These are phyloP conservation scores for Cornus controversa DNA, from an alignment of 148 eudicot genomes.

Conservation along the genomic window DNA sequence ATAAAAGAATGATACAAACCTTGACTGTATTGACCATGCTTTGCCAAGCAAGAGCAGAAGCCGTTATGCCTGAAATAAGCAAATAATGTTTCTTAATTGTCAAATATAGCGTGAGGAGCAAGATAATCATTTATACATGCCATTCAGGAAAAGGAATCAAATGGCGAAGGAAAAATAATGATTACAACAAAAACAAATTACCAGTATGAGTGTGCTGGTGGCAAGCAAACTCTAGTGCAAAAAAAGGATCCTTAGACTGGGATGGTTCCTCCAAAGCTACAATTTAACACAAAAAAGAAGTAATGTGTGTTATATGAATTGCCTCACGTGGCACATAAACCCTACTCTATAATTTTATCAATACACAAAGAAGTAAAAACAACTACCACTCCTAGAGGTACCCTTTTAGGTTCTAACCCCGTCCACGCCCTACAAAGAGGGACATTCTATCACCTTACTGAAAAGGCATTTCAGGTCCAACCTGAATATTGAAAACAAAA, in stretches of 20 bases:
- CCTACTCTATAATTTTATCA: background rate
- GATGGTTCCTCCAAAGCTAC: slow-evolving; percentile 49
- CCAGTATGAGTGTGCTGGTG: slow-evolving; percentile 28
- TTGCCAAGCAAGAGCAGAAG: slow-evolving; percentile 29
- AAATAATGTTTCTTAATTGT: background rate
- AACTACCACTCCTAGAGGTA: background rate
- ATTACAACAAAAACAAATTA: slow-evolving; percentile 15
- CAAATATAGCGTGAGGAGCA: background rate
- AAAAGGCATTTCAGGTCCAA: background rate
- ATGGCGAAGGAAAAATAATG: background rate
- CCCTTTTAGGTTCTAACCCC: background rate
- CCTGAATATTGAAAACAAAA: slow-evolving; percentile 1
- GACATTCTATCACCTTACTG: slow-evolving; percentile 3
- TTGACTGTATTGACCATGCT: slow-evolving; percentile 48
- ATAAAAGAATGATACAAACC: slow-evolving; percentile 21
- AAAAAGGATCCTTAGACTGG: slow-evolving; percentile 43
- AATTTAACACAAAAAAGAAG: slow-evolving; percentile 7
- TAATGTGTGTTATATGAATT: background rate
- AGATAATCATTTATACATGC: background rate
- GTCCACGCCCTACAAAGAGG: background rate
- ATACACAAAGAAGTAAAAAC: background rate
- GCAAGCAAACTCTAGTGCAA: slow-evolving; percentile 30
- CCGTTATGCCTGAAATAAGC: slow-evolving; percentile 18
- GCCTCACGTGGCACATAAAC: background rate
- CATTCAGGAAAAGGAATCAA: background rate